Evolutionary conservation across 331 rosid species (phyloP), one percentile per base, ranked within the genome.

Genomic region (Saraca asoca): DNA sequence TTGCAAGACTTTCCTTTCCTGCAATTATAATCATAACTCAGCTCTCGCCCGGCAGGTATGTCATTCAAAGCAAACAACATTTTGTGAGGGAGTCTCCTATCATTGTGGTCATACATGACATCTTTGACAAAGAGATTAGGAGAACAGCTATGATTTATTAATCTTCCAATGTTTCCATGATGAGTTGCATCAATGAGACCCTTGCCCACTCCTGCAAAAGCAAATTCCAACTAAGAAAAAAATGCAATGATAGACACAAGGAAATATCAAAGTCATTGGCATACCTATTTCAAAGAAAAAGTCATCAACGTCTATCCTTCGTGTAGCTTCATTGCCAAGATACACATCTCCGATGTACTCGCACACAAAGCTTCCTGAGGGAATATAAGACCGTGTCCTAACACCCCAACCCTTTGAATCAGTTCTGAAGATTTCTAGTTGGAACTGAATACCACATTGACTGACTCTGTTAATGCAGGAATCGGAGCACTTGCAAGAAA

Each of bases 401-500:
- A 84, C 86, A 63, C 78, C 84, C 89, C 89, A 84, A 29, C 79
- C 79, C 42, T 49, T 69, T 2, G 6, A 16, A 35, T 52, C n/a
- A 0, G 82, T 69, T 43, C 15, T 56, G 62, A 75, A 81, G 15
- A 84, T 78, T 58, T 81, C 86, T 0, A 84, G 76, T 5, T 70
- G 75, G 43, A 84, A 75, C 4, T 14, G 66, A 29, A 78, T 50
- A 8, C 85, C 83, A 38, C 6, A 14, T 41, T 80, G 83, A 41
- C 66, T 74, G 2, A 77, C 79, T 20, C 70, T 64, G 24, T 69
- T 82, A 39, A 6, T 31, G 69, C 87, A 83, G 41, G 81, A 45
- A 0, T 79, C 12, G 34, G 70, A 39, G 53, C 87, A 82, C 29
- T 31, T 55, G 53, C 82, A 82, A 59, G 65, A 76, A 49, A 73